Base-by-base conservation (phyloP, 345 rosid species). In the Leavenworthia alabamica region DNA sequence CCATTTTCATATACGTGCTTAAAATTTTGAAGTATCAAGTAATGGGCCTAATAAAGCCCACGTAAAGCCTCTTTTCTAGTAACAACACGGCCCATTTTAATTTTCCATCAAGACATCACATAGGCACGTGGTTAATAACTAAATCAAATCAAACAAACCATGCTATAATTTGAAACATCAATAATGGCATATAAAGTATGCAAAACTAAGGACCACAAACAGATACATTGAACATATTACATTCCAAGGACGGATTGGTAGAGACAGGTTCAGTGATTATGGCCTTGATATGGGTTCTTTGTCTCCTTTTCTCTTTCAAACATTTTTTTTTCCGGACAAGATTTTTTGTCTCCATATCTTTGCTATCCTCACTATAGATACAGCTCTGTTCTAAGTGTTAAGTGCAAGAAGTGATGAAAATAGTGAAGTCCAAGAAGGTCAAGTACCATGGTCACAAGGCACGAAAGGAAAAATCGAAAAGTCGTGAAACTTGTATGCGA, bases 271-370 rank as follows among this genome's bases (percentile, higher is more conserved):
- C 64, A 70, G n/a, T 62, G 68, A 43, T 62, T 37, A 70, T 37
- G 68, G 64, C 31, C 64, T 63, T 48, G 52, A 55, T 70, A 62
- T 62, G 75, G 75, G 75, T 56, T 70, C 46, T 23, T 33, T 67
- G 54, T 68, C 60, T 59, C 46, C 35, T 59, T 42, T 41, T 42
- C 39, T 12, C 50, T 62, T 33, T 54, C 62, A 20, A 61, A 47
- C 50, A 53, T 62, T 31, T 62, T 62, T 62, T 31, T 62, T 70
- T n/a, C n/a, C 46, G 19, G 37, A 55, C 64, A 62, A 39, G 2
- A 33, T 55, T 60, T 56, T 36, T 45, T 59, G 56, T 39, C 71
- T 70, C 81, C 78, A 70, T 73, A 36, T 67, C 72, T 67, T 19
- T 28, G 61, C 60, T 70, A 70, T 73, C 73, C 59, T 67, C 45